Evolutionary conservation across 2,329 filamentous ascomycete genomes (phyloP).

Genomic region (Dactylonectria macrodidyma): DNA sequence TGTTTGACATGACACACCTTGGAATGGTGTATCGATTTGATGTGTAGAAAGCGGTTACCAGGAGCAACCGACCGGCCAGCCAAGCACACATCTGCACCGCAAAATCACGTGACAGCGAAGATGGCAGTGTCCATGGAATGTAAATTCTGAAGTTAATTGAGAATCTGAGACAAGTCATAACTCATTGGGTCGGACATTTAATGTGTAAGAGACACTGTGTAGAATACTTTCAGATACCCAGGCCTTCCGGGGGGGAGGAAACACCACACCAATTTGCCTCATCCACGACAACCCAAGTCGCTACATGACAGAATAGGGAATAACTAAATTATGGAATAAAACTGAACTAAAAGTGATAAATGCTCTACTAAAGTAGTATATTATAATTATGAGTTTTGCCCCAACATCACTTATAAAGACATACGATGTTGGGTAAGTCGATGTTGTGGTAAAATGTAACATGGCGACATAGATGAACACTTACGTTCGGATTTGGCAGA

Average conservation of each 20-base stretch:
- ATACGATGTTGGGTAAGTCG: too few species aligned
- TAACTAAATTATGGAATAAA: too few species aligned
- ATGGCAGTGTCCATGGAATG: background rate
- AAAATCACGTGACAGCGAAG: conserved; percentile 12
- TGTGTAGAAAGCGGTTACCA: conserved; percentile 8
- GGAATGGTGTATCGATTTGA: background rate
- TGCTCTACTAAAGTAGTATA: too few species aligned
- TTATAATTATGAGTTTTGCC: too few species aligned
- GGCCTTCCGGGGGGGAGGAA: too few species aligned
- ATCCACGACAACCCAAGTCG: too few species aligned
- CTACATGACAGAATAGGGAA: too few species aligned
- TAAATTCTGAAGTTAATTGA: background rate
- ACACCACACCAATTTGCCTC: too few species aligned
- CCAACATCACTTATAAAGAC: too few species aligned
- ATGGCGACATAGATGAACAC: background rate
- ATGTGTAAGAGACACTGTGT: background rate
- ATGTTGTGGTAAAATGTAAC: background rate
- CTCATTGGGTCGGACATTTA: background rate
- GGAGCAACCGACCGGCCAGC: conserved; percentile 14
- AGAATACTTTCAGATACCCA: too few species aligned
- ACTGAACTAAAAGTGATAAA: too few species aligned
- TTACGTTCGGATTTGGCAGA: background rate
- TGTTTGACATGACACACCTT: background rate
- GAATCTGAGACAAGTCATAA: background rate
- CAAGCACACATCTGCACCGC: background rate